Conservation (phyloP, 257 asterid genomes). For the Datura wrightii region DNA sequence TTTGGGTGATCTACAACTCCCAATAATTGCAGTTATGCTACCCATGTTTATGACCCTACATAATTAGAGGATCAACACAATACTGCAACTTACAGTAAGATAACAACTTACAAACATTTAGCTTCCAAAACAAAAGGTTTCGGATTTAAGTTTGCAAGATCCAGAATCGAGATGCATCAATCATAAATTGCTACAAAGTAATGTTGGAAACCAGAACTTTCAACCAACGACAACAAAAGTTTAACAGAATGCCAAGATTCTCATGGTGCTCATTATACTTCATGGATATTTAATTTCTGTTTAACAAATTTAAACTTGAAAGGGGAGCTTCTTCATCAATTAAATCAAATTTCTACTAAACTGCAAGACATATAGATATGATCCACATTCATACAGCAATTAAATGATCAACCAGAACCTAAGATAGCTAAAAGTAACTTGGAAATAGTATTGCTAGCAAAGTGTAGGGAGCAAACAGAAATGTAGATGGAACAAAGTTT, state of each 20-base stretch:
- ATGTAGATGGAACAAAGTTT: background rate
- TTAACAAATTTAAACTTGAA: too few relatives aligned
- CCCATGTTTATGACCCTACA: constrained; percentile 93
- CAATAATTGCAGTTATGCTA: constrained; percentile 81
- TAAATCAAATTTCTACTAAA: too few relatives aligned
- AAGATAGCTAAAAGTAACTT: too few relatives aligned
- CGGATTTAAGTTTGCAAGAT: background rate
- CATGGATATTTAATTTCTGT: too few relatives aligned
- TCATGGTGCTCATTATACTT: too few relatives aligned
- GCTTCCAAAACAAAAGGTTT: background rate
- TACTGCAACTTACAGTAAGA: background rate
- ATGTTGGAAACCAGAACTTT: background rate
- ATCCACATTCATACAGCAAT: too few relatives aligned
- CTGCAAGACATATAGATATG: too few relatives aligned
- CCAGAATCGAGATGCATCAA: background rate
- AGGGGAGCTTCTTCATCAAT: too few relatives aligned
- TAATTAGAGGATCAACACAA: background rate
- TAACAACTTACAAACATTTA: background rate
- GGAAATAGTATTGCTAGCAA: background rate
- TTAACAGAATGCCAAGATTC: too few relatives aligned
- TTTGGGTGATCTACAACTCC: constrained; percentile 85
- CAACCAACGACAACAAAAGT: background rate
- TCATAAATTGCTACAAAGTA: background rate
- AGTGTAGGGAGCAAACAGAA: background rate
- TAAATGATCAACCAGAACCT: too few relatives aligned